Evolutionary conservation across 129 eudicot species (phyloP), one percentile per base, ranked within the genome.

Genomic region (Gnaphalium uliginosum): DNA sequence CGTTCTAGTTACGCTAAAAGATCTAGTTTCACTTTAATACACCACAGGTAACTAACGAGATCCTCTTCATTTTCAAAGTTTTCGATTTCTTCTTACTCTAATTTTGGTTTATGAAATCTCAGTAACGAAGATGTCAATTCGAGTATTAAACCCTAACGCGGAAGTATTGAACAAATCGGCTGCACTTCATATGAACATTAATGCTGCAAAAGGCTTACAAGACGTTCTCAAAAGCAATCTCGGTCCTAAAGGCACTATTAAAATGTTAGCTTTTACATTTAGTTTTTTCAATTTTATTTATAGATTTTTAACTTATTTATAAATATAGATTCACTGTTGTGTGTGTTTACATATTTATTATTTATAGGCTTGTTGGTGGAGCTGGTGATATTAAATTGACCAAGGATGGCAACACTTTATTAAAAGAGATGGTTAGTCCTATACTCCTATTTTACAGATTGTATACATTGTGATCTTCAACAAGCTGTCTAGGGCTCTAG

Each of bases 231-330:
- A 89, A 74, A 83, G 88, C 76, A 93, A 92, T 74, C 98, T 92
- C 72, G 96, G 96, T 19, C 98, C 98, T n/a, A 92, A 89, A 81
- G 98, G 96, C 73, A 92, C 98, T 76, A 92, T 92, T 73, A 92
- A 92, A 64, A 92, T 92, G 98, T 92, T 27, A 23, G 60, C 19
- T 69, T 22, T 54, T 23, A 63, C 23, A 4, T 59, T 24, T 37
- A 37, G 13, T 14, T 59, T 73, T 15, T 39, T 11, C 15, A 4
- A 10, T 21, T 70, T n/a, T 13, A 5, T 65, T 26, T 73, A n/a
- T 9, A 21, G 19, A 21, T 19, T 78, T 8, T 30, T 9, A 5
- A 39, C 17, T 17, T 24, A 2, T 5, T 14, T 43, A 23, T 21
- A 17, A 17, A 72, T 67, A 13, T 4, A 70, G 18, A 37, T 21